phyloP scores from a whole-genome alignment of 1,284 basidiomycete species.

The Ceratobasidium sp. region DNA sequence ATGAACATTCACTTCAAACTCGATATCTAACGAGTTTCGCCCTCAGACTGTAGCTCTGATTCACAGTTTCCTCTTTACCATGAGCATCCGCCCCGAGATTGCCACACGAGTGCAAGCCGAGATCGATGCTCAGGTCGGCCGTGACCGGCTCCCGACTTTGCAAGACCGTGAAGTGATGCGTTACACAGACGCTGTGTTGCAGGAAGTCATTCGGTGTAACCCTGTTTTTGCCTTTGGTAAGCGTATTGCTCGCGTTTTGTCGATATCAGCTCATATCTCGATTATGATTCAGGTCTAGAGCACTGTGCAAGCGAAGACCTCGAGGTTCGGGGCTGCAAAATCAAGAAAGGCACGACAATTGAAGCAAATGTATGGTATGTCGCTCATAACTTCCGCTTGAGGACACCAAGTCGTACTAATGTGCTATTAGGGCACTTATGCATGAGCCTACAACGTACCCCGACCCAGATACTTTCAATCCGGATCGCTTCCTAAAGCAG shows the following conservation, averaged over 20 bases:
- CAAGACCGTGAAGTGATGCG: constrained; percentile 44
- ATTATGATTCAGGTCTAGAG: background rate
- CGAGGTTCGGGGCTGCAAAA: constrained; percentile 17
- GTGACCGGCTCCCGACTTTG: constrained; percentile 38
- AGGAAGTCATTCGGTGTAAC: constrained; percentile 46
- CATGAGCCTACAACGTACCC: constrained; percentile 14
- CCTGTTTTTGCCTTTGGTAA: constrained; percentile 18
- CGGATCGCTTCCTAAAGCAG: constrained; percentile 31
- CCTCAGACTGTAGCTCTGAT: constrained; percentile 31
- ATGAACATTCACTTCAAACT: background rate
- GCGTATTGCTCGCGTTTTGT: background rate
- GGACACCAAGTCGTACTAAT: no score
- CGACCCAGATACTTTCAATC: constrained; percentile 20
- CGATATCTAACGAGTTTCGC: background rate
- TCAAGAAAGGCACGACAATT: constrained; percentile 33
- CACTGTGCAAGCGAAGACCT: constrained; percentile 29
- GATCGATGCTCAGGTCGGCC: constrained; percentile 44
- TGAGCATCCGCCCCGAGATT: constrained; percentile 44
- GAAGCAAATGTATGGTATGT: constrained; percentile 25
- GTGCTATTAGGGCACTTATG: constrained; percentile 9
- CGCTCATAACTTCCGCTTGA: no score
- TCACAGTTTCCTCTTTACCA: constrained; percentile 37
- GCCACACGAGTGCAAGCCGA: constrained; percentile 30
- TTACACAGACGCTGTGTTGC: constrained; percentile 51
- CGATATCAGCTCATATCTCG: background rate